Conservation (phyloP, 2,329 filamentous ascomycete genomes). For the Alternaria longipes region DNA sequence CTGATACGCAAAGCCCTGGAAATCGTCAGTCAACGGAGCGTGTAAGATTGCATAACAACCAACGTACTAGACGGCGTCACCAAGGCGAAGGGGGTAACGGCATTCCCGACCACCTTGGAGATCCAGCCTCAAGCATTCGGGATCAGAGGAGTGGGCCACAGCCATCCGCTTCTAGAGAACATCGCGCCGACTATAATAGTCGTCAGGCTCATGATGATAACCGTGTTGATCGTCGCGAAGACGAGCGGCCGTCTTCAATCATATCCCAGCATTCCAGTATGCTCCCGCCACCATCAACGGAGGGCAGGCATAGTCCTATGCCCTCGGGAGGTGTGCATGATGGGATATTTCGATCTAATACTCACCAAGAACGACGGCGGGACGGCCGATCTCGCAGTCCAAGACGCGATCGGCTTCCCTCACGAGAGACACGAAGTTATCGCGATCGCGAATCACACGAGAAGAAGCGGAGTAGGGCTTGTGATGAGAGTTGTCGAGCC, state of each 20-base stretch:
- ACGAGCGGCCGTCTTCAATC: neutral
- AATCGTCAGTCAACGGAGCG: neutral
- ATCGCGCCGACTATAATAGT: neutral
- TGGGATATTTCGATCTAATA: fast-evolving
- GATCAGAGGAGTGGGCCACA: neutral
- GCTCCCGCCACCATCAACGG: neutral
- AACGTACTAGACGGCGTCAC: neutral
- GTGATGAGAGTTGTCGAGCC: fast-evolving
- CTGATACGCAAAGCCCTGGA: neutral
- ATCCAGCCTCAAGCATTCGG: neutral
- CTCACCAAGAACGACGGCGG: neutral
- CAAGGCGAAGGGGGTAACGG: neutral
- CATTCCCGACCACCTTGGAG: neutral
- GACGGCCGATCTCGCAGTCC: neutral
- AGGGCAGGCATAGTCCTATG: neutral
- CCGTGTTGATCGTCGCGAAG: neutral
- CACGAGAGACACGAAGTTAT: neutral
- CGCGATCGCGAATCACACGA: neutral
- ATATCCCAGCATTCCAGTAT: neutral
- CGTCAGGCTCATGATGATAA: neutral
- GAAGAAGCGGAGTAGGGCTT: neutral
- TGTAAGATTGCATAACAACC: neutral
- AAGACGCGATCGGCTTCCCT: neutral
- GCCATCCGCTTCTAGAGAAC: neutral
- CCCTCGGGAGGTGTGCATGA: neutral